These are phyloP conservation scores for Mucor circinelloides DNA, from an alignment of 371 early-diverging fungal genomes.

Conservation along the genomic window DNA sequence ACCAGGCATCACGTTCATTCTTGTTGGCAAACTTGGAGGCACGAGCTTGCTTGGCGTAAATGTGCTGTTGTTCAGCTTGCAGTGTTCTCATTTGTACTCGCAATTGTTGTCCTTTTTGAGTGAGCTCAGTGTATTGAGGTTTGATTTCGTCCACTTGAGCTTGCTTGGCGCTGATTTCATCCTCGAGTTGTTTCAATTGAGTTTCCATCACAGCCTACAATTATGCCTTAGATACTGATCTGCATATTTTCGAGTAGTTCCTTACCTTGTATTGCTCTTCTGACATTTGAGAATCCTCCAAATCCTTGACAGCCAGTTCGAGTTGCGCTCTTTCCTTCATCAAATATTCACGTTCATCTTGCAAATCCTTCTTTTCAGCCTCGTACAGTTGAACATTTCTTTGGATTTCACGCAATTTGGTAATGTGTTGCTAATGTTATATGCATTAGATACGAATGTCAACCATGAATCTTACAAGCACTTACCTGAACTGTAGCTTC, in stretches of 20 bases:
- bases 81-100: slow-evolving; percentile 44
- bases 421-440: neutral
- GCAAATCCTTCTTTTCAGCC: slow-evolving; percentile 60
- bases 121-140: slow-evolving; percentile 58
- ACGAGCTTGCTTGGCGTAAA: slow-evolving; percentile 87
- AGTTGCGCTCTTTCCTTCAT: slow-evolving; percentile 61
- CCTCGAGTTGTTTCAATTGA: slow-evolving; percentile 52
- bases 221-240: neutral
- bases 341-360: slow-evolving; percentile 56
- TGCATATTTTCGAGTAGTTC: neutral
- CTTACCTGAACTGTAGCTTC: slow-evolving; percentile 43
- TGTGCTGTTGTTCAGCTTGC: slow-evolving; percentile 56
- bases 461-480: neutral
- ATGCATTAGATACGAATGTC: neutral
- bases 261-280: slow-evolving; percentile 48
- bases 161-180: slow-evolving; percentile 63
- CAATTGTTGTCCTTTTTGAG: slow-evolving; percentile 42
- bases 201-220: slow-evolving; percentile 32
- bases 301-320: slow-evolving; percentile 57
- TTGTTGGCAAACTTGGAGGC: slow-evolving; percentile 71
- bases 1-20: slow-evolving; percentile 76
- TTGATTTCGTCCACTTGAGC: slow-evolving; percentile 49
- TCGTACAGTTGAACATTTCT: slow-evolving; percentile 52
- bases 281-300: slow-evolving; percentile 51
- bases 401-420: slow-evolving; percentile 40